Percentiles rank a stretch among this genome's conserved stretches.
Conservation (phyloP, 768 basidiomycete genomes). For the Phaeotremella skinneri region DNA sequence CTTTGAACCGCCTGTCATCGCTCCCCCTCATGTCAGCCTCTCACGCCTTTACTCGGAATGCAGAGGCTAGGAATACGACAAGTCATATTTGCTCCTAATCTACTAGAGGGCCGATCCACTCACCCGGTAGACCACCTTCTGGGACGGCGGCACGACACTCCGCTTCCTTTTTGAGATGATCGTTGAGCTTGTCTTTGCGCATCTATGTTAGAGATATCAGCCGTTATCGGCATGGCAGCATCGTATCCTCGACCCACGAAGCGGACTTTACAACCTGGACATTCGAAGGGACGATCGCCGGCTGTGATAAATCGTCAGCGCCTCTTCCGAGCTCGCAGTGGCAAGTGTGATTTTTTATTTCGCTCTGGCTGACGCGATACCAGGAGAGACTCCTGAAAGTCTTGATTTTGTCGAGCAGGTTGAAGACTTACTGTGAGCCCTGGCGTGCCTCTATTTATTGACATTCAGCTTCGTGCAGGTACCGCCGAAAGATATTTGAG, state of each 20-base stretch:
- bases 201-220: slow-evolving; percentile 7
- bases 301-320: too few relatives aligned
- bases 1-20: not conserved
- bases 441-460: not conserved
- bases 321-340: too few relatives aligned
- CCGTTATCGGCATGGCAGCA: not conserved
- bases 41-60: too few relatives aligned
- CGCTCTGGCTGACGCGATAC: too few relatives aligned
- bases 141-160: slow-evolving; percentile 7
- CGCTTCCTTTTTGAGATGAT: slow-evolving; percentile 18
- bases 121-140: not conserved
- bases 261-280: slow-evolving; percentile 14
- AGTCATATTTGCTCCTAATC: too few relatives aligned
- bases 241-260: slow-evolving; percentile 24
- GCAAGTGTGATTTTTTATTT: too few relatives aligned
- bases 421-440: not conserved
- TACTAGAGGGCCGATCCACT: too few relatives aligned
- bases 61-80: too few relatives aligned
- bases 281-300: slow-evolving; percentile 14
- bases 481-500: not conserved
- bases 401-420: too few relatives aligned
- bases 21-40: not conserved
- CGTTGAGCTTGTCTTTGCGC: slow-evolving; percentile 24
- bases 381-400: too few relatives aligned
- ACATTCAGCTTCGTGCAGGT: not conserved